Base-by-base conservation (phyloP, 176 grass and related monocot genomes). In the Oryza nivara region DNA sequence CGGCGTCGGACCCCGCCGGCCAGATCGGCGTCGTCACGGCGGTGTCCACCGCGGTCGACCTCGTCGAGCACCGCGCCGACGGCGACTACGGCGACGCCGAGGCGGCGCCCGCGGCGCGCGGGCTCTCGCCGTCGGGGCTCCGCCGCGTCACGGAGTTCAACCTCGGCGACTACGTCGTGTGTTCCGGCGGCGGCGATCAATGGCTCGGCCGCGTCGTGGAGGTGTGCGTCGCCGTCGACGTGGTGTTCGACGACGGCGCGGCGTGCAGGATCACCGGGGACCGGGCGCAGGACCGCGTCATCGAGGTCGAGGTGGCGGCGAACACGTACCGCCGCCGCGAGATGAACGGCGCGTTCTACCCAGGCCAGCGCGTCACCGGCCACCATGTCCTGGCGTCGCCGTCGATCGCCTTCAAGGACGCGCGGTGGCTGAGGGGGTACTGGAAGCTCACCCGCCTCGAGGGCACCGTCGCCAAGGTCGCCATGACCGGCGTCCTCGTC, bases 221-320 rank as follows among this genome's bases (percentile, higher is more conserved):
- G 34, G 45, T 84, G 5, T 28, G 32, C 9, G 1, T 58, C 3
- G 47, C 68, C 9, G 65, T 44, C n/a, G 47, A 84, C 63, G 47
- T 84, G 45, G 2, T 11, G 44, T 84, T 84, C 73, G 73, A 77
- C 73, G 47, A 84, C 32, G 73, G 82, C 22, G 74, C 83, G 7
- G 22, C 49, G 20, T 83, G 56, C 28, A 14, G 41, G 56, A 2
- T 83, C 70, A 7, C 25, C 1, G 28, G 7, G 1, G 46, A 12
- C 13, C 3, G 3, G 11, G 2, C 48, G 0, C 48, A 14, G 3
- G 0, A 11, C 3, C 3, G 12, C 3, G 12, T 51, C 11, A 2
- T 51, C 17, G 8, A 34, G 6, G 44, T 77, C 75, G 1, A 28
- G 8, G 2, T 68, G 3, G 23, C 74, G 44, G 0, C 1, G 0